A percentile compares a stretch with the other conserved stretches of the same genome.
phyloP scores from a whole-genome alignment of 192 early-diverging fungal genomes.

The Linnemannia schmuckeri region DNA sequence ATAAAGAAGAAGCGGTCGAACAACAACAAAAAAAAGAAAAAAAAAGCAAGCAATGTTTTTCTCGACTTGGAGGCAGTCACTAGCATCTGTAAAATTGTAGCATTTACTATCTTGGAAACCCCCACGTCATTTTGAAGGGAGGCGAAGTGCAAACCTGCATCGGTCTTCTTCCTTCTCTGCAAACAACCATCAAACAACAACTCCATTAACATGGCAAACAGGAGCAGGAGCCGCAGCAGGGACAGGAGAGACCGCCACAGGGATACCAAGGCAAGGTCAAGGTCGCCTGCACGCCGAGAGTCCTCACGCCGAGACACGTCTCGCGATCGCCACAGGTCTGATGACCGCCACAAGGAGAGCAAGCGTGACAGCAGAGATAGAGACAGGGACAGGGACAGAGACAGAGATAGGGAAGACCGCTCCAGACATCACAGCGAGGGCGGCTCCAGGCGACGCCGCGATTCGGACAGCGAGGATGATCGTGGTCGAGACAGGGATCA shows the following conservation, averaged over 20 bases:
- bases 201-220: conserved; percentile 27
- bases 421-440: conserved; percentile 6
- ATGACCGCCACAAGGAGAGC: conserved; percentile 7
- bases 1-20: background rate
- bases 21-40: conserved; percentile 41
- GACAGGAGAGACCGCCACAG: conserved; percentile 31
- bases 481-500: conserved; percentile 22
- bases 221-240: conserved; percentile 32
- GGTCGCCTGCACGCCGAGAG: conserved; percentile 10
- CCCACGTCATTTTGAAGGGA: background rate
- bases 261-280: conserved; percentile 2
- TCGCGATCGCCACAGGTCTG: conserved; percentile 18
- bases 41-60: conserved; percentile 20
- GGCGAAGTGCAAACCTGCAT: background rate
- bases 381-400: conserved; percentile 21
- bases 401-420: conserved; percentile 11
- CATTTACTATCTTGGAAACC: background rate
- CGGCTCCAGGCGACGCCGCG: conserved; percentile 26
- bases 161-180: background rate
- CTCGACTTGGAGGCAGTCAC: conserved; percentile 8
- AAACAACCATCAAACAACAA: background rate
- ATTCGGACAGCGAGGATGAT: conserved; percentile 17
- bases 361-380: background rate
- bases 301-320: conserved; percentile 20
- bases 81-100: background rate